Base-by-base conservation (phyloP, 1,284 basidiomycete species). In the Rhodotorula sp. region DNA sequence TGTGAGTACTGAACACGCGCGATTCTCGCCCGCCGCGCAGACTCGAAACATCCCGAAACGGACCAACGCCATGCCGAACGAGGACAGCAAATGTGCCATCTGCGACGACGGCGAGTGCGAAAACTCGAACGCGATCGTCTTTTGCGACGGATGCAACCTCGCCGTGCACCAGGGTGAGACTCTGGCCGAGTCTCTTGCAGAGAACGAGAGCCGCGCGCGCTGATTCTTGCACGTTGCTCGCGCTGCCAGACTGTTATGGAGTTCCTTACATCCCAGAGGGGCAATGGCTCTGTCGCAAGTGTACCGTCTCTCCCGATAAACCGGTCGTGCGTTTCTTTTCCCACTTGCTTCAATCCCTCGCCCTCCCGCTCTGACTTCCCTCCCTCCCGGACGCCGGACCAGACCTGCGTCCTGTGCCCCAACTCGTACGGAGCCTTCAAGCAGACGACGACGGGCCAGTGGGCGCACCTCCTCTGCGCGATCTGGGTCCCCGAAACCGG, bases 191-290 rank as follows among this genome's bases (percentile, higher is more conserved):
- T 57, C 19, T 8, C 28, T 14, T 2, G 5, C 8, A 10, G 3
- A 3, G 12, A 8, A 23, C 43, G 15, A 16, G 10, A 16, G 38
- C 38, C 38, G 38, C 38, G 38, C 38, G 38, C 38, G 38, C 38
- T 38, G 38, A 38, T 38, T 38, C 8, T 12, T 14, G 8, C 47
- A 38, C 38, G 34, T 14, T 38, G 38, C 38, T 64, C 48, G 48
- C 15, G 47, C 23, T 28, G 7, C 31, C 77, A 95, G 95, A 99
- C 81, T 99, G 97, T 80, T 99, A 99, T 80, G 97, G 97, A 48
- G 93, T 99, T 7, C 97, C 97, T 4, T 99, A 99, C 80, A 98
- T 99, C 72, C 97, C 97, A 0, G 97, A 99, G 82, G 97, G 97
- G 1, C 95, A 99, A 82, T 99, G 97, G 97, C 87, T 99, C 47